Evolutionary conservation across 225 moss, liverwort and hornwort species (phyloP), one percentile per base, ranked within the genome.

Genomic region (Physcomitrium patens): DNA sequence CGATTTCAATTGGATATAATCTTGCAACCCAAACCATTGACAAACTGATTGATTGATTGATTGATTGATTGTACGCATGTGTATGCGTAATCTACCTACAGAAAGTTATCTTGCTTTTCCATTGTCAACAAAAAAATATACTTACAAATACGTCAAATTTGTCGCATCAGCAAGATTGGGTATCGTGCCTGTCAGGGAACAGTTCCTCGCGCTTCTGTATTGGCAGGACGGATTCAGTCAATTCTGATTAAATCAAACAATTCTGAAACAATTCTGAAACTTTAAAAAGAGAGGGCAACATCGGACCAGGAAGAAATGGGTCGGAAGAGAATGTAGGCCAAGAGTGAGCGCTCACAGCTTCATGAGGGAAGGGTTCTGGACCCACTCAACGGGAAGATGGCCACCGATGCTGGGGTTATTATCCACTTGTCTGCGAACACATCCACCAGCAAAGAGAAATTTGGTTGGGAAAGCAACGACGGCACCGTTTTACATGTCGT

Each of bases 151-250:
- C 23, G 10, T 12, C 65, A 87, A 66, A 2, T 23, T 27, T 46
- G 0, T 43, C 12, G 77, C 74, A 19, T 19, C 22, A 65, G 10
- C 65, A 15, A 87, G 87, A 41, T 68, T 84, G 23, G 79, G 69
- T 17, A 87, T 71, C 0, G 2, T 10, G 55, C 80, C 82, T 26
- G 16, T 45, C 45, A 87, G 44, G 19, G 75, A 82, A 62, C 82
- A 85, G 23, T 87, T 87, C 60, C 87, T 68, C 44, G 72, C 75
- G 80, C 87, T 87, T 84, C 87, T 87, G 82, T 55, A 67, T 0
- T 49, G 45, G 28, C 22, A 72, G 3, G 27, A 50, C 3, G 68
- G 16, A 42, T 20, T 73, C 37, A 56, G 15, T 7, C 52, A 22
- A 9, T 16, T 37, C 49, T 48, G 27, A 44, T 10, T 10, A 58